phyloP scores from a whole-genome alignment of 1,139 yeast genomes.

The Candida pseudoviswanathii region DNA sequence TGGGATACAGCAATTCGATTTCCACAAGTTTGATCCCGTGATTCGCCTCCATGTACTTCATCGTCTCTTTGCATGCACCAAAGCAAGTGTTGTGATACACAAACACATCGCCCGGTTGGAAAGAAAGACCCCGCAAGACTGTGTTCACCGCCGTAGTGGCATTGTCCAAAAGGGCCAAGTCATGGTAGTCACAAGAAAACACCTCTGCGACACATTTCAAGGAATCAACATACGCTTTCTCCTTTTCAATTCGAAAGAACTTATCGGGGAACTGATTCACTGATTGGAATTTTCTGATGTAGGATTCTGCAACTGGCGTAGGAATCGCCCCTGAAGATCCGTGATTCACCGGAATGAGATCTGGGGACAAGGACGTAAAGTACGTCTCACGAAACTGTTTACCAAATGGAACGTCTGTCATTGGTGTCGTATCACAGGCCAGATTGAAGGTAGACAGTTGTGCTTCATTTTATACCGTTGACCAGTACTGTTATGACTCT shows the following conservation, averaged over 20 bases:
- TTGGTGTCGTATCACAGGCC: not conserved
- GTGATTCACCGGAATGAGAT: slow-evolving; percentile 1
- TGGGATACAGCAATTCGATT: slow-evolving; percentile 51
- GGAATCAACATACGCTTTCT: slow-evolving; percentile 26
- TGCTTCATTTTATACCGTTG: not conserved
- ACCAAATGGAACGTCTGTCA: slow-evolving; percentile 1
- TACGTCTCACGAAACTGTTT: slow-evolving; percentile 1
- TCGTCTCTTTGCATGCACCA: slow-evolving; percentile 57
- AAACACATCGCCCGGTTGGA: slow-evolving; percentile 54
- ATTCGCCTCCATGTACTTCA: slow-evolving; percentile 45
- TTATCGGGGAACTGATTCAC: slow-evolving; percentile 32
- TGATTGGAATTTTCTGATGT: not conserved
- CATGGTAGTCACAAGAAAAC: slow-evolving; percentile 44
- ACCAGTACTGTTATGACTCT: not conserved
- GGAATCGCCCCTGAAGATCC: not conserved
- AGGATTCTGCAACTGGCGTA: not conserved
- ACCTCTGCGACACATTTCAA: slow-evolving; percentile 38
- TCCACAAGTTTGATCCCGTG: slow-evolving; percentile 45
- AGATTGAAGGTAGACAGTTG: not conserved
- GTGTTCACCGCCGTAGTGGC: slow-evolving; percentile 67
- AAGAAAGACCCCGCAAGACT: slow-evolving; percentile 55
- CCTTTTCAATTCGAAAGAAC: slow-evolving; percentile 28
- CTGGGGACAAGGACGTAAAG: not conserved
- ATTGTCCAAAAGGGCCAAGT: slow-evolving; percentile 55
- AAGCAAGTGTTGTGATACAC: slow-evolving; percentile 56